A percentile compares a stretch with the other conserved stretches of the same genome.
phyloP scores from a whole-genome alignment of 2,329 filamentous ascomycete species.

The Calcarisporium arbuscula region DNA sequence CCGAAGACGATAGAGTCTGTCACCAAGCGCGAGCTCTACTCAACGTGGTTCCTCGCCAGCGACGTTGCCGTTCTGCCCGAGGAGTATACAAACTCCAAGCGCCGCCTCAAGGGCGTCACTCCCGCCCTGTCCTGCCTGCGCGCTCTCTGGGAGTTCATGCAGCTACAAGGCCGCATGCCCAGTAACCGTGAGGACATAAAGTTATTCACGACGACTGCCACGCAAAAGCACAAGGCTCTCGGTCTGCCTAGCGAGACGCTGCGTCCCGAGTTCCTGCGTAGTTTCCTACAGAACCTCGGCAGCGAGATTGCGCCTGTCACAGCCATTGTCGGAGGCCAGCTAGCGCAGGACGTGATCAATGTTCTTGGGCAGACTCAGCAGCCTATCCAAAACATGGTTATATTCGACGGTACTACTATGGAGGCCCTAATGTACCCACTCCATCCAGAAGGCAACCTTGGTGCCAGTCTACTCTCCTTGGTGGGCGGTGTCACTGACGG shows the following conservation, averaged over 20 bases:
- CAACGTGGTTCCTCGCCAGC: constrained; percentile 76
- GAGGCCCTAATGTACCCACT: constrained; percentile 75
- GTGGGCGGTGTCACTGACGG: constrained; percentile 8
- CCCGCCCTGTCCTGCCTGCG: constrained; percentile 80
- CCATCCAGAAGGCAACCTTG: constrained; percentile 59
- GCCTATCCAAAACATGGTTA: constrained; percentile 88
- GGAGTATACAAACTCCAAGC: constrained; percentile 60
- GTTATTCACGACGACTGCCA: constrained; percentile 70
- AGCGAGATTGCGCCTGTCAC: constrained; percentile 81
- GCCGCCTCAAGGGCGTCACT: constrained; percentile 69
- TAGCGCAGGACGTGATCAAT: constrained; percentile 97
- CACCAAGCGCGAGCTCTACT: constrained; percentile 86
- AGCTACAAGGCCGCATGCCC: constrained; percentile 49
- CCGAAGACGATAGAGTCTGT: constrained; percentile 73
- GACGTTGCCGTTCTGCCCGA: constrained; percentile 65
- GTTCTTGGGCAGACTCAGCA: constrained; percentile 87
- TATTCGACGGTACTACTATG: constrained; percentile 82
- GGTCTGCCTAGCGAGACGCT: constrained; percentile 63
- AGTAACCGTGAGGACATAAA: constrained; percentile 60
- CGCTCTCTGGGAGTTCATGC: constrained; percentile 78
- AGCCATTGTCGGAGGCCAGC: constrained; percentile 80
- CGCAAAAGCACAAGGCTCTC: constrained; percentile 69
- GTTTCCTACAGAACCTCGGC: constrained; percentile 80
- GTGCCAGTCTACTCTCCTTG: constrained; percentile 38
- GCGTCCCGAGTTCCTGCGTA: constrained; percentile 65